Evolutionary conservation across 495 filamentous ascomycete species (phyloP), one percentile per base, ranked within the genome.

Genomic region (Penicillium chermesinum): DNA sequence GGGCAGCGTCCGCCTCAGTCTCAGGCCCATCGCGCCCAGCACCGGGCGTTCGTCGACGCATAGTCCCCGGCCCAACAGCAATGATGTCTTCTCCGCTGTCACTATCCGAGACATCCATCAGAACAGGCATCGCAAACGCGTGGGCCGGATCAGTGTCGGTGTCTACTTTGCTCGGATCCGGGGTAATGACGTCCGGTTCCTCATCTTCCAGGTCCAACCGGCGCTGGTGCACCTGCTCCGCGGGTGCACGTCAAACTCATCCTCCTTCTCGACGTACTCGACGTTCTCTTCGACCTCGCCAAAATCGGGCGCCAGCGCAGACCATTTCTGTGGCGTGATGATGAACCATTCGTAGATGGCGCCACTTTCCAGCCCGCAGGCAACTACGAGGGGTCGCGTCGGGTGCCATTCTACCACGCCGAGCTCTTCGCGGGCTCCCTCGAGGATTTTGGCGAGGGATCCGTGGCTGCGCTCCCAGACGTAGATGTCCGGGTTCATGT

Each of bases 351-450:
- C 83, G 65, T 94, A 93, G 21, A 97, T 84, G 46, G 85, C 79
- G 1, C 93, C 93, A 1, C 84, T 84, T 63, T 97, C 93, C 1
- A 96, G 74, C 8, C 93, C 94, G 50, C 88, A 89, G 16, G 90
- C 91, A 1, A 88, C 90, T 15, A 99, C 77, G 50, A 96, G 69
- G 1, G 93, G 89, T n/a, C 86, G 79, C 40, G 84, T 76, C 2
- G 93, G 94, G 64, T 99, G 93, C 93, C 93, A 99, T 74, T 98
- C 93, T 1, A 96, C 88, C 5, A 90, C 84, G 16, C 89, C 90
- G 25, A 95, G 80, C 62, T 99, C 93, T 66, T 99, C 93, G 49
- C 89, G 89, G 7, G 91, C 88, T 0, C 90, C 90, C 62, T 99
- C 93, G 14, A 97, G 74, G 70, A 99, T 97, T 66, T 94, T 91